Evolutionary conservation across 208 protist species (phyloP).

Genomic region (Angomonas desouzai): DNA sequence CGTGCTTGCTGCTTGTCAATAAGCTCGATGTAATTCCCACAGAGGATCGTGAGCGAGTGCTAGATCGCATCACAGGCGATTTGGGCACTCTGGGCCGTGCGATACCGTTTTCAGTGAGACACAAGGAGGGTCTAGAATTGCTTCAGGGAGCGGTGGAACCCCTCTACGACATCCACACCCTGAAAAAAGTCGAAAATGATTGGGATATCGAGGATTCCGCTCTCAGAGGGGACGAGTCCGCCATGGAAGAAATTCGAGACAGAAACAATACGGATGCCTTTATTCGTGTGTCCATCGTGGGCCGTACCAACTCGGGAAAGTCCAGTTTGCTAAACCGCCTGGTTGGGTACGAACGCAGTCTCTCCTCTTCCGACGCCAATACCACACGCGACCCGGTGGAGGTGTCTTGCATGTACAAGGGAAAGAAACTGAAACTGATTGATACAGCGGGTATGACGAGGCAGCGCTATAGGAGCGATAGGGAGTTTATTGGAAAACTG

Average conservation of each 20-base stretch:
- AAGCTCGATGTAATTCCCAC: conserved; percentile 83
- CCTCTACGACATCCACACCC: conserved; percentile 73
- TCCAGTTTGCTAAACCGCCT: conserved; percentile 92
- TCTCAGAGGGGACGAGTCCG: conserved; percentile 69
- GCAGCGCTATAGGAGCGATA: conserved; percentile 68
- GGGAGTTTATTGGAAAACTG: conserved; percentile 79
- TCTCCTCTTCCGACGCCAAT: conserved; percentile 74
- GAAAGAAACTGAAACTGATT: conserved; percentile 83
- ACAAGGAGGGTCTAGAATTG: conserved; percentile 65
- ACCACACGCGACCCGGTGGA: conserved; percentile 92
- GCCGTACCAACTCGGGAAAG: conserved; percentile 92
- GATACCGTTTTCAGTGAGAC: conserved; percentile 66
- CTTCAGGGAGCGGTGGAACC: conserved; percentile 70
- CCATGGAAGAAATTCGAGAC: conserved; percentile 87
- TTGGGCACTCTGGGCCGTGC: conserved; percentile 66
- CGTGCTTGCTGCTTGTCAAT: conserved; percentile 76
- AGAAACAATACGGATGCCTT: conserved; percentile 76
- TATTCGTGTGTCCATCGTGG: conserved; percentile 90
- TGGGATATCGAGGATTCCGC: conserved; percentile 88
- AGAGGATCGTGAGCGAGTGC: conserved; percentile 41
- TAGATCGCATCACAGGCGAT: conserved; percentile 47
- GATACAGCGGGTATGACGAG: conserved; percentile 86
- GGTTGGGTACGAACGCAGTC: conserved; percentile 86
- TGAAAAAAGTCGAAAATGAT: conserved; percentile 78
- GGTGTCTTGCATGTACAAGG: conserved; percentile 84